A percentile compares a stretch with the other conserved stretches of the same genome.
Evolutionary conservation across 1,284 basidiomycete genomes (phyloP).

Genomic region (Hymenochaete sp.): DNA sequence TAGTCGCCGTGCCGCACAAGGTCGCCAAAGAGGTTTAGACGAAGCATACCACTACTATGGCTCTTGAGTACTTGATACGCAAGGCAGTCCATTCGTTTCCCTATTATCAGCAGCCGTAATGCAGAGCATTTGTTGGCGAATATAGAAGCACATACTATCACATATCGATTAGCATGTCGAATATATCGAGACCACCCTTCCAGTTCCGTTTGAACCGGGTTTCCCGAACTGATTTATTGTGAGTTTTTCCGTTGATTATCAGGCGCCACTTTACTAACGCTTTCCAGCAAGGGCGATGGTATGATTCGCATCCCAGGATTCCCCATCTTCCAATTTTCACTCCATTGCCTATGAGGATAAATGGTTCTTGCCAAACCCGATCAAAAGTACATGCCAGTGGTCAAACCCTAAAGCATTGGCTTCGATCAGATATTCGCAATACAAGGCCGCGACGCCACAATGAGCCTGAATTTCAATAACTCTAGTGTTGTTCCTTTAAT

Average conservation of each 20-base stretch:
- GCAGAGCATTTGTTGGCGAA: conserved; percentile 24
- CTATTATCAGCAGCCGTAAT: conserved; percentile 24
- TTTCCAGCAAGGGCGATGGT: neutral
- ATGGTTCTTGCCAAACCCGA: too few species aligned
- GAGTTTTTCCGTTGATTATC: neutral
- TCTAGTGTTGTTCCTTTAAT: too few species aligned
- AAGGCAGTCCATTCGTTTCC: conserved; percentile 21
- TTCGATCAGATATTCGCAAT: too few species aligned
- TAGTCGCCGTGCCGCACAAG: conserved; percentile 17
- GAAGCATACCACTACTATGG: conserved; percentile 17
- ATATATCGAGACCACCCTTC: conserved; percentile 17
- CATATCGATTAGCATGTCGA: conserved; percentile 21
- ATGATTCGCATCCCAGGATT: too few species aligned
- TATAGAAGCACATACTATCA: conserved; percentile 23
- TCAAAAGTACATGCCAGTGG: too few species aligned
- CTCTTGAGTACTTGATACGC: conserved; percentile 18
- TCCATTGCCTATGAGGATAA: neutral
- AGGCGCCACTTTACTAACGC: neutral
- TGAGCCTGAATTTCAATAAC: too few species aligned
- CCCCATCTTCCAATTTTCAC: neutral
- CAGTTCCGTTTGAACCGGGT: conserved; percentile 21
- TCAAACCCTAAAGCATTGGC: too few species aligned
- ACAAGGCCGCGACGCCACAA: too few species aligned
- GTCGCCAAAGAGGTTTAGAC: conserved; percentile 29
- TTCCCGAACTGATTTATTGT: conserved; percentile 21